These are phyloP conservation scores for Phytophthora ohioensis DNA, from an alignment of 352 stramenopile genomes.

Conservation along the genomic window DNA sequence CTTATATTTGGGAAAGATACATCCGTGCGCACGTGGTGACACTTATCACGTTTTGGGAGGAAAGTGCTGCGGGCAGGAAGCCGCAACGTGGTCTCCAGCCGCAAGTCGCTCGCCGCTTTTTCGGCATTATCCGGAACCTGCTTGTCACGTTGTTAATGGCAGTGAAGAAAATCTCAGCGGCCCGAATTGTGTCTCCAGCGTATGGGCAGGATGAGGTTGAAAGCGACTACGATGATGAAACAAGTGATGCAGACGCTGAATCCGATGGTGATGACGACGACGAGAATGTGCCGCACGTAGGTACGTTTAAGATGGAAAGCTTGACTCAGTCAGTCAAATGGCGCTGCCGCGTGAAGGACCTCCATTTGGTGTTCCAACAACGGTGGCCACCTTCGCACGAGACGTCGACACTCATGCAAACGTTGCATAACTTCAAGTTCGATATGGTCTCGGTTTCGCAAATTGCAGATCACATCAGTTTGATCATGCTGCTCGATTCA, in stretches of 20 bases:
- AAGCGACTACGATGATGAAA: conserved; percentile 43
- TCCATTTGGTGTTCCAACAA: conserved; percentile 51
- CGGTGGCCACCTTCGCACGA: conserved; percentile 71
- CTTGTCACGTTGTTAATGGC: conserved; percentile 53
- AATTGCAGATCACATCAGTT: conserved; percentile 70
- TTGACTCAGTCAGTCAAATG: conserved; percentile 59
- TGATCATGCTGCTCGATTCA: conserved; percentile 84
- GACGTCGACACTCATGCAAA: conserved; percentile 58
- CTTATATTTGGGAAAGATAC: conserved; percentile 85
- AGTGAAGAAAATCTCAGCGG: conserved; percentile 34
- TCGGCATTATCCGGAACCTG: conserved; percentile 76
- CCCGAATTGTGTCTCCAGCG: conserved; percentile 2
- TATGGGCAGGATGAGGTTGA: conserved; percentile 30
- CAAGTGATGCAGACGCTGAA: conserved; percentile 32
- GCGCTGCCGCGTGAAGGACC: conserved; percentile 55
- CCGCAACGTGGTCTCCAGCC: conserved; percentile 78
- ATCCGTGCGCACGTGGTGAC: conserved; percentile 85
- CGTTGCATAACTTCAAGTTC: conserved; percentile 52
- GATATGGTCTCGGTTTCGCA: conserved; percentile 47
- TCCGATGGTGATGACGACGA: conserved; percentile 46
- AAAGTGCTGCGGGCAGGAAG: conserved; percentile 72
- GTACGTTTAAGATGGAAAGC: conserved; percentile 51
- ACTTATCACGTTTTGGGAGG: conserved; percentile 85
- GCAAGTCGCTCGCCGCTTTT: conserved; percentile 79
- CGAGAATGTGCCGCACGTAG: conserved; percentile 16